These are phyloP conservation scores for Craspedostauros australis DNA, from an alignment of 108 stramenopile species.

Conservation along the genomic window DNA sequence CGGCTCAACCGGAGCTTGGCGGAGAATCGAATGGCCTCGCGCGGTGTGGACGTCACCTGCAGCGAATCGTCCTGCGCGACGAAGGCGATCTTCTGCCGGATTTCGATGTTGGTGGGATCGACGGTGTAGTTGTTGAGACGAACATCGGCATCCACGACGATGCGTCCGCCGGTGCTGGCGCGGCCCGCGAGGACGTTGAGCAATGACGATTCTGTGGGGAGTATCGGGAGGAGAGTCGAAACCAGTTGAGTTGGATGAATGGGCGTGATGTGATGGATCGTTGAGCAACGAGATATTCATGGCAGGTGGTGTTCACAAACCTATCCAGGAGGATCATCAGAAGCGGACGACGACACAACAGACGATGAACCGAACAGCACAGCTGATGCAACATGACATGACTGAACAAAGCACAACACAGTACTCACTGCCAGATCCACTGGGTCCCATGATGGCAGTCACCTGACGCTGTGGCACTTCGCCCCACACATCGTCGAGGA, in stretches of 20 bases:
- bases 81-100: slow-evolving; percentile 61
- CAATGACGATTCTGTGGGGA: no score
- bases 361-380: not conserved
- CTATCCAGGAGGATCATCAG: no score
- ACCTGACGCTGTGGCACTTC: slow-evolving; percentile 45
- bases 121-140: slow-evolving; percentile 28
- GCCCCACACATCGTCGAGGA: slow-evolving; percentile 47
- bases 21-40: slow-evolving; percentile 75
- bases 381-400: not conserved
- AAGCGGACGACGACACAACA: no score
- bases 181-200: slow-evolving; percentile 64
- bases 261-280: no score
- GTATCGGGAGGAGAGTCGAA: no score
- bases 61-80: slow-evolving; percentile 83
- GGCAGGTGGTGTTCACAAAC: no score
- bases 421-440: slow-evolving; percentile 12
- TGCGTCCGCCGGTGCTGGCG: slow-evolving; percentile 7
- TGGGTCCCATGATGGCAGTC: slow-evolving; percentile 52
- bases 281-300: no score
- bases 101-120: slow-evolving; percentile 30
- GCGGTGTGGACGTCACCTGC: slow-evolving; percentile 62
- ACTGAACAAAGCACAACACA: not conserved
- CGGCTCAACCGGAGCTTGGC: slow-evolving; percentile 62
- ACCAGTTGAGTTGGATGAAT: no score
- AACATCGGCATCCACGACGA: slow-evolving; percentile 28